A percentile compares a stretch with the other conserved stretches of the same genome.
phyloP scores from a whole-genome alignment of 2,329 filamentous ascomycete species.

The Epichloe festucae region DNA sequence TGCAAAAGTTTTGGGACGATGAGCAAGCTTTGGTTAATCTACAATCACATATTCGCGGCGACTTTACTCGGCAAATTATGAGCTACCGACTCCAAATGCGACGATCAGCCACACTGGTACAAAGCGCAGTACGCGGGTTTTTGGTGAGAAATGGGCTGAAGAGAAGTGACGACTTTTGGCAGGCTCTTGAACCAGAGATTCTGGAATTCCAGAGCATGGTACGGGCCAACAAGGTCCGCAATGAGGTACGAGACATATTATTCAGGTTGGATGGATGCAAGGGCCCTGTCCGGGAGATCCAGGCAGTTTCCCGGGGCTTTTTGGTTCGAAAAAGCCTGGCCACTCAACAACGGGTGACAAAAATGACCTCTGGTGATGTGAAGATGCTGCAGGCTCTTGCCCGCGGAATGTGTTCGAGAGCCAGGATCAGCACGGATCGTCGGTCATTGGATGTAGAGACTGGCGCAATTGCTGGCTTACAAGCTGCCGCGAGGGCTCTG shows the following conservation, averaged over 20 bases:
- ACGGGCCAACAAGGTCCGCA: conserved; percentile 51
- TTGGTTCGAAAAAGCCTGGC: conserved; percentile 46
- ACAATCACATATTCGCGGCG: conserved; percentile 76
- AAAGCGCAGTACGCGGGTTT: conserved; percentile 66
- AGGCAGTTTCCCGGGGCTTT: conserved; percentile 54
- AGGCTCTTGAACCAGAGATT: conserved; percentile 57
- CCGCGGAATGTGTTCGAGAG: conserved; percentile 53
- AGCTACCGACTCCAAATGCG: conserved; percentile 75
- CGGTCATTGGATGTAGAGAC: conserved; percentile 38
- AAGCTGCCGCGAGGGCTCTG: conserved; percentile 53
- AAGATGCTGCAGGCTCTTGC: conserved; percentile 51
- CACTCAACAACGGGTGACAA: conserved; percentile 43
- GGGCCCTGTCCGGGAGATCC: conserved; percentile 51
- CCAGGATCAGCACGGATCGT: conserved; percentile 39
- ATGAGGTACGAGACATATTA: conserved; percentile 41
- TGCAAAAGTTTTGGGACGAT: conserved; percentile 82
- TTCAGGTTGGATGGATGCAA: conserved; percentile 49
- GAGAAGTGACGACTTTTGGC: conserved; percentile 54
- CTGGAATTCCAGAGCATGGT: conserved; percentile 72
- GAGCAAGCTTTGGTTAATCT: conserved; percentile 69
- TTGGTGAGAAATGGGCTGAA: conserved; percentile 52
- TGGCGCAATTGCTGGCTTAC: conserved; percentile 40
- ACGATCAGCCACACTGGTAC: conserved; percentile 64
- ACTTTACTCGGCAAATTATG: conserved; percentile 73
- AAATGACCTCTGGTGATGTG: conserved; percentile 37